Evolutionary conservation across 2,329 filamentous ascomycete genomes (phyloP).

Genomic region (Phialemoniopsis sp.): DNA sequence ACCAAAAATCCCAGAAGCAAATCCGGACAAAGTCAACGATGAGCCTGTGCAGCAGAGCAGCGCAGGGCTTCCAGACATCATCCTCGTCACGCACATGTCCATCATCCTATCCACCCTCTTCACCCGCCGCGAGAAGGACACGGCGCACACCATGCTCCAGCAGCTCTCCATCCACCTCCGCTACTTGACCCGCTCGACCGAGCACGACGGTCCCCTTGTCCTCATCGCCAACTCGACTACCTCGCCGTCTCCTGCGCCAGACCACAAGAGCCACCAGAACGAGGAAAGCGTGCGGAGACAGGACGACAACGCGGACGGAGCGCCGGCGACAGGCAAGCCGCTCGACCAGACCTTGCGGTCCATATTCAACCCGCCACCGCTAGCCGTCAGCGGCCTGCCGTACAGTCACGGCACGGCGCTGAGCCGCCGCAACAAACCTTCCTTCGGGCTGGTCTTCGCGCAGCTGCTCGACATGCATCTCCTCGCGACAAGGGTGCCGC

Average conservation of each 20-base stretch:
- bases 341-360: slow-evolving; percentile 44
- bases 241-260: slow-evolving; percentile 5
- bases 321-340: slow-evolving; percentile 7
- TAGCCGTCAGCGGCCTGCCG: too few species aligned
- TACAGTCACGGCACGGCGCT: slow-evolving; percentile 11
- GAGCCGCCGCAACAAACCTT: slow-evolving; percentile 36
- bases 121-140: slow-evolving; percentile 36
- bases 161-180: slow-evolving; percentile 43
- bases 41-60: slow-evolving; percentile 2
- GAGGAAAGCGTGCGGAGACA: background rate
- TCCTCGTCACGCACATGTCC: slow-evolving; percentile 53
- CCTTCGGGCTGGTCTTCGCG: slow-evolving; percentile 50
- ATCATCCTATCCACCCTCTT: slow-evolving; percentile 48
- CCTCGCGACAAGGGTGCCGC: slow-evolving; percentile 41
- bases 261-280: slow-evolving; percentile 2
- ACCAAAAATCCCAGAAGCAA: background rate
- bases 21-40: background rate
- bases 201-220: slow-evolving; percentile 38
- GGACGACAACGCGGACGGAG: too few species aligned
- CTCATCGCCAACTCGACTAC: slow-evolving; percentile 50
- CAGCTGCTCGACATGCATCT: slow-evolving; percentile 53
- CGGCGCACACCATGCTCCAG: slow-evolving; percentile 44
- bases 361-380: slow-evolving; percentile 34
- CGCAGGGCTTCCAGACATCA: slow-evolving; percentile 31
- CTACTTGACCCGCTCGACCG: slow-evolving; percentile 31